phyloP scores from a whole-genome alignment of 1,284 basidiomycete species.

The Stygiomarasmius scandens region DNA sequence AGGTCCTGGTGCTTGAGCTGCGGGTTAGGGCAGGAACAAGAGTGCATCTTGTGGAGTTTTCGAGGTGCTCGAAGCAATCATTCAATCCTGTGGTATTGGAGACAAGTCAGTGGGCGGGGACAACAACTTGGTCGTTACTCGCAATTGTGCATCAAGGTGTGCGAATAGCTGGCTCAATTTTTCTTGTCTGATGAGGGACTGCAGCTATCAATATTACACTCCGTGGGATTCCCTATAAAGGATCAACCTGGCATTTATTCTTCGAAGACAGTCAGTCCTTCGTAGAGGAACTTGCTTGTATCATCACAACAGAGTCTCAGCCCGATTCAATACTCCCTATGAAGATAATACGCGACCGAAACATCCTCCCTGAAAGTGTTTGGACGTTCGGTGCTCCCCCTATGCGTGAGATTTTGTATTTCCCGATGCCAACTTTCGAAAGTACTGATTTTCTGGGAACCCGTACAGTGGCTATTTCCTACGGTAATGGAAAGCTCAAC shows the following conservation, averaged over 20 bases:
- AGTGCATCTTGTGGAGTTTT: neutral
- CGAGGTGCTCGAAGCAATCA: neutral
- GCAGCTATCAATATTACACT: neutral
- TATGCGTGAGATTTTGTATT: neutral
- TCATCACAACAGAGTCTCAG: neutral
- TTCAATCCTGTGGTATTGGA: neutral
- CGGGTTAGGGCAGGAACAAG: neutral
- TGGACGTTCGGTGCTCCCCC: neutral
- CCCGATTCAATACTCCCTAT: neutral
- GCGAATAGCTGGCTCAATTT: neutral
- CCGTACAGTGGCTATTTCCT: too few species aligned
- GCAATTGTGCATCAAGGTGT: neutral
- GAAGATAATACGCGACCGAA: neutral
- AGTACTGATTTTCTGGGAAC: too few species aligned
- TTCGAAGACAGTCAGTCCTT: neutral
- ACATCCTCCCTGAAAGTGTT: neutral
- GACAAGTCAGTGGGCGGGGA: neutral
- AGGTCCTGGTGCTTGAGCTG: neutral
- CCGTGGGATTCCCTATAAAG: neutral
- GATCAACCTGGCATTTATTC: neutral
- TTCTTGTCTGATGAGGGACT: too few species aligned
- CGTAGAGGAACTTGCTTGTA: neutral
- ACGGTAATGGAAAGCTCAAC: too few species aligned
- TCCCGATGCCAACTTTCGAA: too few species aligned
- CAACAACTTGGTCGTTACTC: neutral